These are phyloP conservation scores for Herpotrichia juniperi DNA, from an alignment of 2,329 filamentous ascomycete genomes.

Conservation along the genomic window DNA sequence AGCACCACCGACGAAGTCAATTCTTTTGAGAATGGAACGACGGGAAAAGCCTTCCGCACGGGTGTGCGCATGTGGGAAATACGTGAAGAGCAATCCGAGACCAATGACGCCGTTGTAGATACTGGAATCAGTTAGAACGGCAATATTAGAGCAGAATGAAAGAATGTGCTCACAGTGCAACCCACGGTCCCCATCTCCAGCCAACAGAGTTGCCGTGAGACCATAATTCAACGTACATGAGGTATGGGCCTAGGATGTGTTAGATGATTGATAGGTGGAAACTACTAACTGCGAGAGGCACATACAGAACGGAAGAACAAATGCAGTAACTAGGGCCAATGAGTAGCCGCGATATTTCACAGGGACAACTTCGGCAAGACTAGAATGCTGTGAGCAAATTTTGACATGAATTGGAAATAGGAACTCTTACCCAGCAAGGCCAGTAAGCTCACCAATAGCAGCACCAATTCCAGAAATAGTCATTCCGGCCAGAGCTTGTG, in stretches of 20 bases:
- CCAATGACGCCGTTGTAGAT: constrained; percentile 40
- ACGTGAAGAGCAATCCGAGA: constrained; percentile 36
- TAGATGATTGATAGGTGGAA: background rate
- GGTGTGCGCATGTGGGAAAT: constrained; percentile 39
- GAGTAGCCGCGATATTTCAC: constrained; percentile 42
- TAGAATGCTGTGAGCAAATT: constrained; percentile 12
- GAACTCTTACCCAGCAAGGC: constrained; percentile 38
- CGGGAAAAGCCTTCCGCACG: constrained; percentile 40
- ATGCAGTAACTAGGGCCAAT: constrained; percentile 39
- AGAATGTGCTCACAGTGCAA: constrained; percentile 21
- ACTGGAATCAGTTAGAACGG: constrained; percentile 9
- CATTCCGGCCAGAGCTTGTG: constrained; percentile 42
- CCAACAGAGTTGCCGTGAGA: constrained; percentile 27
- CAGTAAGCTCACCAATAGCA: constrained; percentile 42
- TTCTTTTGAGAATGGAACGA: constrained; percentile 35
- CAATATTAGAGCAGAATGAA: background rate
- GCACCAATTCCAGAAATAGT: constrained; percentile 41
- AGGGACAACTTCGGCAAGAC: constrained; percentile 41
- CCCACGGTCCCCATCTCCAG: constrained; percentile 46
- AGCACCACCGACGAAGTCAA: constrained; percentile 38
- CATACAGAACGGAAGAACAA: constrained; percentile 43
- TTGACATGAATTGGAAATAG: background rate
- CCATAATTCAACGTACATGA: constrained; percentile 39
- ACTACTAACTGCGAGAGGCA: constrained; percentile 17
- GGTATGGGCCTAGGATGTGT: background rate